Conservation (phyloP, 371 early-diverging fungal species). For the Mycotypha africana region DNA sequence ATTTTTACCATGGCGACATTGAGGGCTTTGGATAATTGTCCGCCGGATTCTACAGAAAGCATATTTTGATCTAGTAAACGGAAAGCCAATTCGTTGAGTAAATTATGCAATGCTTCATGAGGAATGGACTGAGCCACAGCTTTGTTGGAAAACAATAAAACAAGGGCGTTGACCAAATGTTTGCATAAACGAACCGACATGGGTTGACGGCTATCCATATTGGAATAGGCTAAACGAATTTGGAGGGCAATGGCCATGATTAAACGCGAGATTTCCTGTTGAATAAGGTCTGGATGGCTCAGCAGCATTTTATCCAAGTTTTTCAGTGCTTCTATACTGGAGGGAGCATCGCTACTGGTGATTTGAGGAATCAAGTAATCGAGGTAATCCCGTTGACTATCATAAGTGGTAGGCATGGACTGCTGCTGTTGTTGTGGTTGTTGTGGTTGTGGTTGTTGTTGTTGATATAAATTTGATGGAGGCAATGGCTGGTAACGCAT, state of each 20-base stretch:
- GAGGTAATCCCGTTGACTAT: constrained; percentile 41
- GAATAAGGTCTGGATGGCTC: constrained; percentile 45
- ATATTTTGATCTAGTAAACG: constrained; percentile 76
- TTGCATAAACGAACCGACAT: constrained; percentile 62
- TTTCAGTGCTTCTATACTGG: constrained; percentile 78
- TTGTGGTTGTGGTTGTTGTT: constrained; percentile 8
- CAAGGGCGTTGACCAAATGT: constrained; percentile 72
- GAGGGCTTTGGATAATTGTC: constrained; percentile 68
- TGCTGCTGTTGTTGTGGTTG: constrained; percentile 21
- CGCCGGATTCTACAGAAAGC: constrained; percentile 56
- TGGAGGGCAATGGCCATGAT: constrained; percentile 76
- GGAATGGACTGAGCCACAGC: constrained; percentile 60
- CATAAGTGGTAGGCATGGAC: neutral
- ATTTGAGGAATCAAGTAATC: constrained; percentile 74
- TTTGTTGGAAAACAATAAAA: constrained; percentile 67
- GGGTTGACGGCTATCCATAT: constrained; percentile 46
- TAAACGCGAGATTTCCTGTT: constrained; percentile 36
- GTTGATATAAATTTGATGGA: no score
- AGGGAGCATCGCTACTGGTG: constrained; percentile 62
- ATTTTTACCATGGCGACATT: constrained; percentile 88
- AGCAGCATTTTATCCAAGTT: constrained; percentile 66
- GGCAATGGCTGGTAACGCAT: no score
- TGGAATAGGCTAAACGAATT: constrained; percentile 70
- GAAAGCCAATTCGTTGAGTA: constrained; percentile 71
- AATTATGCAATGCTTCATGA: constrained; percentile 55